Base-by-base conservation (phyloP, 805 yeast genomes). In the Wickerhamomyces sydowiorum region DNA sequence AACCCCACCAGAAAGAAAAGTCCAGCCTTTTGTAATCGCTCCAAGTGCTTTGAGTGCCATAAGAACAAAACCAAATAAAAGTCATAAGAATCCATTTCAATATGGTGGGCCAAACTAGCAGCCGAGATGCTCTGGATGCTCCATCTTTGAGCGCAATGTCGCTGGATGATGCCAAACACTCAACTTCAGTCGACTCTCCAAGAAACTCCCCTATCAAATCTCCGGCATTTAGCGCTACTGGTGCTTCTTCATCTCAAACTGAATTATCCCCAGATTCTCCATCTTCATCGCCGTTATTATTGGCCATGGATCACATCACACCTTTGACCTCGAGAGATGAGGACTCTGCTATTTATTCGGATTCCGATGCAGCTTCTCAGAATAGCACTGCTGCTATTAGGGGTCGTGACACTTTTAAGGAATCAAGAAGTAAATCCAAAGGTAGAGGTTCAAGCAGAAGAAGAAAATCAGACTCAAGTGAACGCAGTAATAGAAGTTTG, bases 281-380 rank as follows among this genome's bases (percentile, higher is more conserved):
- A 12, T 15, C 35, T 10, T 20, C 54, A 3, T 54, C 59, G 1
- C 60, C 61, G 2, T 40, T 54, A 5, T 39, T 57, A 0, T 47
- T 57, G 1, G 48, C 57, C 1, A 36, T 46, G 6, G 52, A 48
- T 10, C 56, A 51, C 4, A 36, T 59, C 32, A 56, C 59, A 2
- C 62, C 64, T 1, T 34, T 54, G 8, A 49, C 50, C 23, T 54
- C 62, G 5, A 47, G 56, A 30, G 62, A 57, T 9, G 65, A 60
- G 28, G 65, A 59, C 5, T 49, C 45, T 3, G 61, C 52, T 0
- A 24, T 55, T 3, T 52, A 44, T 30, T 59, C 63, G 8, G 64
- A 59, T 45, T 58, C 63, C 3, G 65, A 60, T 42, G 55, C 36
- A 5, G 62, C 53, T 1, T 58, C 64, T 2, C 51, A 46, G 29